Evolutionary conservation across 1,284 basidiomycete species (phyloP).

Genomic region (Austroboletus novae-zelandiae): DNA sequence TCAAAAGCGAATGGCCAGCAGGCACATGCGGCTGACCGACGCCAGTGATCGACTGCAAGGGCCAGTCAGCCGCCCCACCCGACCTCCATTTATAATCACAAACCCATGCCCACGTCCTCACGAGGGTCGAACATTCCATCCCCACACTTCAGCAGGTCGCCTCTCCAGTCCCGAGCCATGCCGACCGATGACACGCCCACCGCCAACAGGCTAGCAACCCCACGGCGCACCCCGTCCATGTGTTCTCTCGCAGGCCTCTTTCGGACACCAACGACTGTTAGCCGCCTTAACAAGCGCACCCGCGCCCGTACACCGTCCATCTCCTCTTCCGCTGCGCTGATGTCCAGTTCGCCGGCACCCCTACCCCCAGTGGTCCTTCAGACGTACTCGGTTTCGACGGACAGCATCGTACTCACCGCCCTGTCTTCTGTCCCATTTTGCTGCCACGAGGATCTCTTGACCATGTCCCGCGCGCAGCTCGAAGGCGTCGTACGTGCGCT

Average conservation of each 20-base stretch:
- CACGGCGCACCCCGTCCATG: constrained; percentile 14
- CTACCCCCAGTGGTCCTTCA: constrained; percentile 44
- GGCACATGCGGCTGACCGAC: no score
- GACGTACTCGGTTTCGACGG: constrained; percentile 46
- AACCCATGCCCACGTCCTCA: no score
- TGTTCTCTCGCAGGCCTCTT: constrained; percentile 20
- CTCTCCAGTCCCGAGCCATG: constrained; percentile 9
- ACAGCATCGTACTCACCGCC: constrained; percentile 56
- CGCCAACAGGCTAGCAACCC: constrained; percentile 13
- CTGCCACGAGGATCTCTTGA: constrained; percentile 59
- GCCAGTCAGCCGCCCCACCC: no score
- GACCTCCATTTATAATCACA: no score
- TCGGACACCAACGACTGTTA: constrained; percentile 19
- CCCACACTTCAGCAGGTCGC: no score
- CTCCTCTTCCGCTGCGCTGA: constrained; percentile 6
- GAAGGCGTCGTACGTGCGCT: constrained; percentile 43
- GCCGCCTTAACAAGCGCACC: constrained; percentile 20
- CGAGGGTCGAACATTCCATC: no score
- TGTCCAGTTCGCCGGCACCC: neutral
- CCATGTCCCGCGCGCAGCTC: constrained; percentile 49
- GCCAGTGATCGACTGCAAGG: no score
- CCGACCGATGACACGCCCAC: neutral
- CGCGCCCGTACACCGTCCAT: constrained; percentile 11
- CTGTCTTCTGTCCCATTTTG: constrained; percentile 52
- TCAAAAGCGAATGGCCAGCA: no score